Percentiles rank a stretch among this genome's conserved stretches.
Conservation (phyloP, 371 early-diverging fungal species). For the Apophysomyces trapeziformis region DNA sequence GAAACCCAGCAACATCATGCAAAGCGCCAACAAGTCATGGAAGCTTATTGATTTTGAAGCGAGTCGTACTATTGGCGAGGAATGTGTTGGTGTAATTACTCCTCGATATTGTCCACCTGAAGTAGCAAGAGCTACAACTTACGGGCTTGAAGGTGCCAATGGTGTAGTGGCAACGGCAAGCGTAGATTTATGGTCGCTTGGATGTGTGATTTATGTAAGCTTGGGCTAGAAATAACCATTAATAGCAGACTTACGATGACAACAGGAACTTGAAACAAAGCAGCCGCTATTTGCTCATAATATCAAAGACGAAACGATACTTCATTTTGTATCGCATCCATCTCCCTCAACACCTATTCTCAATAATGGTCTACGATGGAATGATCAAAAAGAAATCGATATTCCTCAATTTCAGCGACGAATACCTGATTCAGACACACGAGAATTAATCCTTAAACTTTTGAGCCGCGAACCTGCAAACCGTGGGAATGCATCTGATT, state of each 20-base stretch:
- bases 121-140: slow-evolving; percentile 53
- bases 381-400: slow-evolving; percentile 47
- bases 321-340: slow-evolving; percentile 55
- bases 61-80: slow-evolving; percentile 47
- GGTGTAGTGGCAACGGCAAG: slow-evolving; percentile 54
- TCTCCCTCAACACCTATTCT: slow-evolving; percentile 52
- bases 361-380: slow-evolving; percentile 54
- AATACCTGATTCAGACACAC: slow-evolving; percentile 37
- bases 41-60: slow-evolving; percentile 55
- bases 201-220: slow-evolving; percentile 49
- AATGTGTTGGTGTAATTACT: slow-evolving; percentile 31
- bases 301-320: slow-evolving; percentile 53
- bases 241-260: not conserved
- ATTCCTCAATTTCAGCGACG: slow-evolving; percentile 48
- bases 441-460: slow-evolving; percentile 38
- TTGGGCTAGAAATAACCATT: not conserved
- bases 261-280: slow-evolving; percentile 48
- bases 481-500: slow-evolving; percentile 40
- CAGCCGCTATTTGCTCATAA: slow-evolving; percentile 43
- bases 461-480: slow-evolving; percentile 47
- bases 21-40: slow-evolving; percentile 27
- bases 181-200: slow-evolving; percentile 54
- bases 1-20: slow-evolving; percentile 52
- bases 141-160: slow-evolving; percentile 52
- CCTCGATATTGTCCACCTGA: slow-evolving; percentile 49